phyloP scores from a whole-genome alignment of 1,139 yeast species.

The Arxiozyma bovina region DNA sequence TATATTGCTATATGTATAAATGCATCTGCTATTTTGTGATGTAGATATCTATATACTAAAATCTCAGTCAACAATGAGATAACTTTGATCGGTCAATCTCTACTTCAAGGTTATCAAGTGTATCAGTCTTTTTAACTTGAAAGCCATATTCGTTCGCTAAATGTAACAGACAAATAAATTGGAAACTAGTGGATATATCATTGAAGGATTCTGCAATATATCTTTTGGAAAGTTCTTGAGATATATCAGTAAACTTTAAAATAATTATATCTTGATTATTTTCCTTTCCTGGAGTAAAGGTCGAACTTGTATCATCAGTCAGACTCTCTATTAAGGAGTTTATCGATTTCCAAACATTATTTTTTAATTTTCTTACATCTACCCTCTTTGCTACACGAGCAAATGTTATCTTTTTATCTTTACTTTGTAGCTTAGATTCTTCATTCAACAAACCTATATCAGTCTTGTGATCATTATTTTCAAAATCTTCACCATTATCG shows the following conservation, averaged over 20 bases:
- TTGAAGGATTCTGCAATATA: constrained; percentile 45
- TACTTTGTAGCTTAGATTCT: constrained; percentile 22
- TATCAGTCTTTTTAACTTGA: constrained; percentile 47
- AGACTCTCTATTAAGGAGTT: constrained; percentile 8
- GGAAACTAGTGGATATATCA: constrained; percentile 80
- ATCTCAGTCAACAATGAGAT: not conserved
- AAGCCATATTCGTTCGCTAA: constrained; percentile 85
- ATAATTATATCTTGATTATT: constrained; percentile 7
- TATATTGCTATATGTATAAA: too few species aligned
- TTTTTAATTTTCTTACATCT: constrained; percentile 70
- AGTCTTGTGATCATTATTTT: constrained; percentile 18
- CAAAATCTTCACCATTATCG: constrained; percentile 31
- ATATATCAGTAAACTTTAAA: constrained; percentile 33
- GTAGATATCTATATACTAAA: not conserved
- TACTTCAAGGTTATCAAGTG: constrained; percentile 44
- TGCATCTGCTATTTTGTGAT: not conserved
- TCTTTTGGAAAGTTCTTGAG: constrained; percentile 42
- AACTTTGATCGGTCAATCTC: not conserved
- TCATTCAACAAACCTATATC: constrained; percentile 7
- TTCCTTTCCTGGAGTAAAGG: constrained; percentile 8
- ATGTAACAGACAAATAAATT: constrained; percentile 76
- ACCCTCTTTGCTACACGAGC: constrained; percentile 80
- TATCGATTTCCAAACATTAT: constrained; percentile 69
- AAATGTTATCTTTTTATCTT: constrained; percentile 53
- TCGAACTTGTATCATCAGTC: not conserved